These are phyloP conservation scores for Candida succiphila DNA, from an alignment of 805 yeast species.

Conservation along the genomic window DNA sequence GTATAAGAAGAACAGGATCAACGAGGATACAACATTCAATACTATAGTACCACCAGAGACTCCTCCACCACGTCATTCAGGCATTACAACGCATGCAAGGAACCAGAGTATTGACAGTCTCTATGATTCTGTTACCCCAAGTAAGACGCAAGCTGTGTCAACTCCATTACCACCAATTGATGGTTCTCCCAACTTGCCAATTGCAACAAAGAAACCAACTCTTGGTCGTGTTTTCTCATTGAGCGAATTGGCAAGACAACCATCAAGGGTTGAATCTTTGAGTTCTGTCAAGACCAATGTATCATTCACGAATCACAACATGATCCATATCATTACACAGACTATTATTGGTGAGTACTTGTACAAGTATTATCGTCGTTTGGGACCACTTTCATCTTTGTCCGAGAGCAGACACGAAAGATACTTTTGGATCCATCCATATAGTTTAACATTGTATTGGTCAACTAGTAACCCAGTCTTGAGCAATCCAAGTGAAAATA, in stretches of 20 bases:
- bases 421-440: slow-evolving; percentile 95
- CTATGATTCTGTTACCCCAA: background rate
- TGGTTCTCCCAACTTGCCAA: too few species aligned
- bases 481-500: slow-evolving; percentile 53
- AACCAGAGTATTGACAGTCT: background rate
- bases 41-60: background rate
- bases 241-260: slow-evolving; percentile 4
- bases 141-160: background rate
- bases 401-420: slow-evolving; percentile 82
- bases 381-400: slow-evolving; percentile 65
- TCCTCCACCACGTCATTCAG: background rate
- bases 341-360: slow-evolving; percentile 89
- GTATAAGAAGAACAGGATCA: slow-evolving; percentile 14
- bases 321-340: slow-evolving; percentile 82
- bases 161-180: too few species aligned
- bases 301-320: slow-evolving; percentile 56
- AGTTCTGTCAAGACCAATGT: slow-evolving; percentile 45
- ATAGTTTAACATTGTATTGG: slow-evolving; percentile 87
- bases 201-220: background rate
- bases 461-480: slow-evolving; percentile 69
- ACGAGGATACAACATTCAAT: slow-evolving; percentile 1
- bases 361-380: slow-evolving; percentile 71
- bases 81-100: background rate
- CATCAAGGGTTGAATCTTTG: slow-evolving; percentile 11
- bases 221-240: background rate